A percentile compares a stretch with the other conserved stretches of the same genome.
These are phyloP conservation scores for Rhizoctonia solani DNA, from an alignment of 1,284 basidiomycete genomes.

Conservation along the genomic window DNA sequence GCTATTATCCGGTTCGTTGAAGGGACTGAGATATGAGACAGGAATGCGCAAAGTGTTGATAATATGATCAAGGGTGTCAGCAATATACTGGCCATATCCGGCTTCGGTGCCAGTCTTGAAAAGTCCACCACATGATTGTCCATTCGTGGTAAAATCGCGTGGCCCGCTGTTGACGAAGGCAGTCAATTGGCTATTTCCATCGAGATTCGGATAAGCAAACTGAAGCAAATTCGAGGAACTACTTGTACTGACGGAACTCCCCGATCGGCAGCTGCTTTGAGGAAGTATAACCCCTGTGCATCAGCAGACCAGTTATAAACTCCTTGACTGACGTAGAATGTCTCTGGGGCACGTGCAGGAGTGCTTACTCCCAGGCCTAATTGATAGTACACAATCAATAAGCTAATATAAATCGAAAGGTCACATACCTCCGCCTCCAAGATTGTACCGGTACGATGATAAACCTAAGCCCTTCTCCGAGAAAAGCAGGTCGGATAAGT, in stretches of 20 bases:
- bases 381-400: conserved; percentile 17
- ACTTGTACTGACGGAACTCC: conserved; percentile 40
- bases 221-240: neutral
- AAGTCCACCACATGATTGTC: conserved; percentile 42
- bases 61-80: conserved; percentile 43
- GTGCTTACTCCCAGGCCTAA: conserved; percentile 36
- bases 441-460: conserved; percentile 53
- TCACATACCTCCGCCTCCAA: conserved; percentile 51
- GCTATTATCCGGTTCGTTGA: conserved; percentile 43
- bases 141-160: conserved; percentile 42
- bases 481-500: conserved; percentile 51
- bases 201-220: neutral
- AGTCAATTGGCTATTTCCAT: conserved; percentile 38
- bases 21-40: conserved; percentile 44
- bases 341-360: conserved; percentile 50
- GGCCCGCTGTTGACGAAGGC: conserved; percentile 45
- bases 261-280: conserved; percentile 43
- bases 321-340: conserved; percentile 50
- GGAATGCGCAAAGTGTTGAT: conserved; percentile 41
- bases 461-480: conserved; percentile 50
- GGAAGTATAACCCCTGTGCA: conserved; percentile 50
- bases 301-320: conserved; percentile 51
- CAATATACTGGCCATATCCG: conserved; percentile 43
- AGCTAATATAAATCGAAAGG: conserved; percentile 9
- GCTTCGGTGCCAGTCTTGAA: conserved; percentile 41